Evolutionary conservation across 768 basidiomycete genomes (phyloP).

Genomic region (Plicaturopsis crispa): DNA sequence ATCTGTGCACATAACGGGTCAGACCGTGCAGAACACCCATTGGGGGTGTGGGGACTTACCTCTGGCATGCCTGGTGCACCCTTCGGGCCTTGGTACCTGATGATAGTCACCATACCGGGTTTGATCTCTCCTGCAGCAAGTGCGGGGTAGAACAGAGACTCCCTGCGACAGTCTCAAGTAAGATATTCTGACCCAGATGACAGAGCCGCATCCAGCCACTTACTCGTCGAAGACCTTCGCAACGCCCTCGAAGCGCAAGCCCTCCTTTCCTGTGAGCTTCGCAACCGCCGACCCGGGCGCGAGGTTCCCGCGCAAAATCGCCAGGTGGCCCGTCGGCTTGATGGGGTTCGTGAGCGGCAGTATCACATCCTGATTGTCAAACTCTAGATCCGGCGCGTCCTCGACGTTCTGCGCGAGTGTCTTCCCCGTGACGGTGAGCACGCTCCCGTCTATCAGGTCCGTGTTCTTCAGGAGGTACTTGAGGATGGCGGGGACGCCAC

Average conservation of each 20-base stretch:
- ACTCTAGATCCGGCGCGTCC: constrained; percentile 66
- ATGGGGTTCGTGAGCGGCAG: constrained; percentile 68
- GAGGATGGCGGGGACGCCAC: constrained; percentile 77
- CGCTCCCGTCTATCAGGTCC: constrained; percentile 71
- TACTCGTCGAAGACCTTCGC: background rate
- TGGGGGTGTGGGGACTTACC: constrained; percentile 21
- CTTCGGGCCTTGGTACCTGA: constrained; percentile 86
- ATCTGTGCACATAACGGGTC: constrained; percentile 7
- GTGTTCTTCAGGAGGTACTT: constrained; percentile 80
- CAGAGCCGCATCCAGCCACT: background rate
- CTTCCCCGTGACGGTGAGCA: constrained; percentile 87
- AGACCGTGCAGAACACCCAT: too few relatives aligned
- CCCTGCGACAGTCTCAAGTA: too few relatives aligned
- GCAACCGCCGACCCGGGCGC: constrained; percentile 84
- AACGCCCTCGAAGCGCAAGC: constrained; percentile 73
- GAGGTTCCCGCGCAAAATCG: constrained; percentile 83
- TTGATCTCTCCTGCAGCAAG: constrained; percentile 71
- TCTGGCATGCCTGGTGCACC: constrained; percentile 94
- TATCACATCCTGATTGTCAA: constrained; percentile 73
- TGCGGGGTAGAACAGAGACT: constrained; percentile 65
- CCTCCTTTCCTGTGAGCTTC: constrained; percentile 93
- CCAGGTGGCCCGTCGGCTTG: constrained; percentile 81
- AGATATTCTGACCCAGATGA: constrained; percentile 2
- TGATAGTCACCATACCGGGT: constrained; percentile 67
- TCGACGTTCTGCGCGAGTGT: constrained; percentile 83